Evolutionary conservation across 768 basidiomycete species (phyloP), one percentile per base, ranked within the genome.

Genomic region (Hericium rajendrae): DNA sequence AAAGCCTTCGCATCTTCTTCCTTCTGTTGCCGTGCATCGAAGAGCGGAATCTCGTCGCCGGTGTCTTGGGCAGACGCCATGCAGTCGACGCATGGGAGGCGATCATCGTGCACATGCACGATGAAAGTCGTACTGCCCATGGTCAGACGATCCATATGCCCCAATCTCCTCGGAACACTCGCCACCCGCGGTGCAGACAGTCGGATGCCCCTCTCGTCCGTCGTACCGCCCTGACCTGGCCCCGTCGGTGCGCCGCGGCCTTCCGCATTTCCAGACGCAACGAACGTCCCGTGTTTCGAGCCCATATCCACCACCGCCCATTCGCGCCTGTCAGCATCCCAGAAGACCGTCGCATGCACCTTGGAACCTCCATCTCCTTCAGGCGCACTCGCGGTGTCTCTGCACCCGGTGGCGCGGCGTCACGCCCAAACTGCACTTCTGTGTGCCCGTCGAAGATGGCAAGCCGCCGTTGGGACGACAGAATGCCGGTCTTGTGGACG

Each of bases 321-420:
- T 57, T 80, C 78, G 13, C 70, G 67, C 55, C 79, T 74, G 28
- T 69, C 68, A 38, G 72, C 71, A 66, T 90, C 84, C 84, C 84
- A 90, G 65, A 80, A 92, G 1, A 79, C 73, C 2, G 84, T 87
- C 9, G 88, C 85, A 65, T 93, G 91, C 54, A 86, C 61, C 69
- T 91, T 92, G 2, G 87, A 90, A 91, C 88, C 59, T 80, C 78
- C 83, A 93, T 86, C 71, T 92, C 89, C 70, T 86, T 89, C 38
- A 93, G 71, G 48, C 91, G 81, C 55, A 93, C 74, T 28, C 83
- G 77, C 11, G 88, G 85, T 4, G 70, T 81, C 11, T 72, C 70
- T 24, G 73, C 76, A 11, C 80, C 82, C 40, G 72, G 59, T 2
- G 77, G 70, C 1, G 81, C 73, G 43, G 76, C 68, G 67, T 93